Percentiles rank a stretch among this genome's conserved stretches.
phyloP scores from a whole-genome alignment of 257 asterid species.

The Solanum paucissectum region DNA sequence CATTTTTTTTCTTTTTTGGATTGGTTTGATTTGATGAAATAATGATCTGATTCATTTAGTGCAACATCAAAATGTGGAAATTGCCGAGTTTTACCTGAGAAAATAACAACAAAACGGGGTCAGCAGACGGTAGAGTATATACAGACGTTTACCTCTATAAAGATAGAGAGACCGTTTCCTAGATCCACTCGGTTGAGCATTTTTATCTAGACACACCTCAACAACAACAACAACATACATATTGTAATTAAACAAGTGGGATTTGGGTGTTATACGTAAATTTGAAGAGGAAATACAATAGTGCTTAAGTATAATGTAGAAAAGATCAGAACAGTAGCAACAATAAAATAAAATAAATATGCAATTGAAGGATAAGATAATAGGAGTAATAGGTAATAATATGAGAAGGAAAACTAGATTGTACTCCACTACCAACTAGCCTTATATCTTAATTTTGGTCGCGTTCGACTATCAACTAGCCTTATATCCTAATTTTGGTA shows the following conservation, averaged over 20 bases:
- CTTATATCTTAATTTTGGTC: no score
- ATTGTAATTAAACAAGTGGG: neutral
- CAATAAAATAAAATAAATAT: neutral
- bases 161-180: neutral
- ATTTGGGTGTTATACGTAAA: neutral
- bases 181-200: neutral
- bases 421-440: neutral
- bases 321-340: rapidly evolving
- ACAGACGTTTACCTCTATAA: neutral
- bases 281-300: neutral
- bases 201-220: neutral
- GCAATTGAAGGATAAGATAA: neutral
- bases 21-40: conserved; percentile 3
- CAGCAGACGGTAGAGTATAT: neutral
- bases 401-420: neutral
- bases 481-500: no score
- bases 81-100: neutral
- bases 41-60: conserved; percentile 27
- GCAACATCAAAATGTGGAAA: conserved; percentile 31
- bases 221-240: neutral
- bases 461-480: no score
- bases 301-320: neutral
- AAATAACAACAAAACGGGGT: neutral
- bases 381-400: neutral
- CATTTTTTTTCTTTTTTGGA: neutral